A percentile compares a stretch with the other conserved stretches of the same genome.
These are phyloP conservation scores for Xerocomellus chrysenteron DNA, from an alignment of 768 basidiomycete genomes.

Conservation along the genomic window DNA sequence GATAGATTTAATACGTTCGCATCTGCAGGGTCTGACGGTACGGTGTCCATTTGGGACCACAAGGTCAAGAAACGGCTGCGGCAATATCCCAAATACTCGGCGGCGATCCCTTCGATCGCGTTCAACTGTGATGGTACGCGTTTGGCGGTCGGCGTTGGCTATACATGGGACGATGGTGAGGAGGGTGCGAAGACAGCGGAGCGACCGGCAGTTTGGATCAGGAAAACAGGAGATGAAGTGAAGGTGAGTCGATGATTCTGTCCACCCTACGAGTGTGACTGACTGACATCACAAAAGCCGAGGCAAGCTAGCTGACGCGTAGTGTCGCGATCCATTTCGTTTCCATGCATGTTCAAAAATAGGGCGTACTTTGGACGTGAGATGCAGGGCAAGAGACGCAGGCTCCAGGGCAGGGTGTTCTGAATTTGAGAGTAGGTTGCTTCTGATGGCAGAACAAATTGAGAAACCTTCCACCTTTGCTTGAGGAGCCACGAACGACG, in stretches of 20 bases:
- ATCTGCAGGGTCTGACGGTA: constrained; percentile 91
- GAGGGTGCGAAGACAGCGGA: constrained; percentile 64
- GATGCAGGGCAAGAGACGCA: neutral
- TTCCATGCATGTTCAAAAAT: neutral
- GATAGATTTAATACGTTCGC: constrained; percentile 89
- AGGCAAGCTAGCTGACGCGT: constrained; percentile 20
- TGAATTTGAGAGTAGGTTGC: neutral
- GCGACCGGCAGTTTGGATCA: constrained; percentile 58
- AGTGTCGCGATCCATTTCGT: neutral
- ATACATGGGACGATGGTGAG: constrained; percentile 90
- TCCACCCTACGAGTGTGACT: neutral
- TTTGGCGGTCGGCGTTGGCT: constrained; percentile 81
- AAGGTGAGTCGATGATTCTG: constrained; percentile 47
- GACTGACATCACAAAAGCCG: constrained; percentile 8
- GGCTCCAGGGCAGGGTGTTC: too few species aligned
- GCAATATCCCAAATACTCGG: constrained; percentile 79
- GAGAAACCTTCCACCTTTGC: neutral
- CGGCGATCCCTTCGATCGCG: constrained; percentile 73
- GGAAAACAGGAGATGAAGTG: constrained; percentile 72
- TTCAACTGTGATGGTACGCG: constrained; percentile 84
- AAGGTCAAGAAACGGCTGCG: constrained; percentile 93
- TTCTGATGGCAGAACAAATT: neutral
- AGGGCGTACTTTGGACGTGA: neutral
- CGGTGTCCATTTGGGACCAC: constrained; percentile 97
- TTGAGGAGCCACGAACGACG: neutral